A percentile compares a stretch with the other conserved stretches of the same genome.
Evolutionary conservation across 129 eudicot species (phyloP).

Genomic region (Helianthus tuberosus): DNA sequence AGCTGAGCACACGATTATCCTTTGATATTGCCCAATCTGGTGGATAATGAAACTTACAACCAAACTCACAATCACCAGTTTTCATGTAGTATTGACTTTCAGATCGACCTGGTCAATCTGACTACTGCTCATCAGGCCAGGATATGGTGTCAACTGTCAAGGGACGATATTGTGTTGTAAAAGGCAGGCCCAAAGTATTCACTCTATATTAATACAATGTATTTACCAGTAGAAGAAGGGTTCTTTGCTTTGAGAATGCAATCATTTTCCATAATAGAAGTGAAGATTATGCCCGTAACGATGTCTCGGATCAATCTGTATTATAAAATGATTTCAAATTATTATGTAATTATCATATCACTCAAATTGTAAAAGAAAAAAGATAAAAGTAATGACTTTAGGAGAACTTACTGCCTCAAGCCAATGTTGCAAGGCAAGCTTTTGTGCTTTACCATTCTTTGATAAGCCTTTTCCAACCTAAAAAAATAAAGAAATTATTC

Average conservation of each 20-base stretch:
- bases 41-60: slow-evolving; percentile 94
- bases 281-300: slow-evolving; percentile 97
- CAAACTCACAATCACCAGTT: slow-evolving; percentile 92
- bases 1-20: slow-evolving; percentile 65
- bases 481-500: not conserved
- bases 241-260: slow-evolving; percentile 76
- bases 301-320: slow-evolving; percentile 98
- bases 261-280: slow-evolving; percentile 81
- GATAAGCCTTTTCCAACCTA: slow-evolving; percentile 98
- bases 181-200: slow-evolving; percentile 61
- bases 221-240: slow-evolving; percentile 95
- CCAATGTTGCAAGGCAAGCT: slow-evolving; percentile 96
- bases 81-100: slow-evolving; percentile 85
- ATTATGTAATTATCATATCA: too few relatives aligned
- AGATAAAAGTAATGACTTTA: too few relatives aligned
- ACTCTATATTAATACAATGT: slow-evolving; percentile 73
- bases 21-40: slow-evolving; percentile 62
- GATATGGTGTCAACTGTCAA: slow-evolving; percentile 52
- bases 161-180: slow-evolving; percentile 61
- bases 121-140: slow-evolving; percentile 48
- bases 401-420: slow-evolving; percentile 82
- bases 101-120: slow-evolving; percentile 72
- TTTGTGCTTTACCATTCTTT: slow-evolving; percentile 82
- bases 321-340: not conserved
- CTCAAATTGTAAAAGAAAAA: too few relatives aligned